Conservation (phyloP, 345 rosid genomes). For the Iberis pinnata region DNA sequence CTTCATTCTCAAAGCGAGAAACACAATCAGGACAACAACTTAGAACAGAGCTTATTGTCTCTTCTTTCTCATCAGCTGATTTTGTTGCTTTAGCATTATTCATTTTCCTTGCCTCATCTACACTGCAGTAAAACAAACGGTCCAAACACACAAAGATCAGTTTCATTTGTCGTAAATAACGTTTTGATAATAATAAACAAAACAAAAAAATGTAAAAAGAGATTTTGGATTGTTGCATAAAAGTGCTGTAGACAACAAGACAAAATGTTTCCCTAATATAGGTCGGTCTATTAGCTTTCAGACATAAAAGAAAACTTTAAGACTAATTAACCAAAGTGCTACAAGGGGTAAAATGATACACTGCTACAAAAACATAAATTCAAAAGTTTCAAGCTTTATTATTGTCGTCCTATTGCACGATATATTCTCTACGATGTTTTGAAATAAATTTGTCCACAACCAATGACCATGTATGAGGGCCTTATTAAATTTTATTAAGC, state of each 20-base stretch:
- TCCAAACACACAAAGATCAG: not conserved
- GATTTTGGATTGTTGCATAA: slow-evolving; percentile 24
- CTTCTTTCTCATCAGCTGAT: slow-evolving; percentile 45
- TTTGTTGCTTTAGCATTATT: slow-evolving; percentile 35
- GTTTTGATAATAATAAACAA: slow-evolving; percentile 12
- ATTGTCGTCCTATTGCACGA: slow-evolving; percentile 17
- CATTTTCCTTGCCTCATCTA: slow-evolving; percentile 40
- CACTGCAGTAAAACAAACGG: slow-evolving; percentile 40
- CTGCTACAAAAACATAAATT: slow-evolving; percentile 5
- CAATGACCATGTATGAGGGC: slow-evolving; percentile 9
- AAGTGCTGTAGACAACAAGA: slow-evolving; percentile 26
- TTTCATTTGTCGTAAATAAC: slow-evolving; percentile 17
- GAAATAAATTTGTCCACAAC: slow-evolving; percentile 8
- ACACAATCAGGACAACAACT: slow-evolving; percentile 65
- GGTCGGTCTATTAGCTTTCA: slow-evolving; percentile 28
- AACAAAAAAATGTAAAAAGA: no score
- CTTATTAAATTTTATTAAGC: no score
- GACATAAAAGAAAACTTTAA: slow-evolving; percentile 24
- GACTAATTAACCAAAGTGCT: slow-evolving; percentile 25
- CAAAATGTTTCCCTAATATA: slow-evolving; percentile 31
- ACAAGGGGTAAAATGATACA: slow-evolving; percentile 21
- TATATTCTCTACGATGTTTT: slow-evolving; percentile 31
- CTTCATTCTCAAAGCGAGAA: slow-evolving; percentile 60
- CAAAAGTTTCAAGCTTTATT: slow-evolving; percentile 25
- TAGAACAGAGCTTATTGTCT: slow-evolving; percentile 31